These are phyloP conservation scores for Penicillium steckii DNA, from an alignment of 495 filamentous ascomycete genomes.

Conservation along the genomic window DNA sequence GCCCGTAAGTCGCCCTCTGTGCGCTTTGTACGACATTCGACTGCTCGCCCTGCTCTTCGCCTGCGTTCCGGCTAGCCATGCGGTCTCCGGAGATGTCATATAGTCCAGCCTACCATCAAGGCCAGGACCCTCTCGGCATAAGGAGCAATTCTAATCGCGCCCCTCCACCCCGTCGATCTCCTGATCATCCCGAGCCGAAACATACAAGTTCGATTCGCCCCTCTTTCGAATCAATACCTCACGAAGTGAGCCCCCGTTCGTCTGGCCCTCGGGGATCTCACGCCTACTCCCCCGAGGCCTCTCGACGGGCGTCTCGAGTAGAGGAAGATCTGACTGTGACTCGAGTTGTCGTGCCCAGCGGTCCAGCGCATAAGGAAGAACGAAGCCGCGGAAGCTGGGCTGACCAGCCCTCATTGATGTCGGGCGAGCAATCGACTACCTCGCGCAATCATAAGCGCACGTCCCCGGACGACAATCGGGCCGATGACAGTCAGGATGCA, in stretches of 20 bases:
- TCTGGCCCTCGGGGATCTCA: slow-evolving; percentile 17
- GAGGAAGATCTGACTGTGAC: slow-evolving; percentile 28
- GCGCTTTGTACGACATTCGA: slow-evolving; percentile 39
- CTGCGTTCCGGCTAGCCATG: slow-evolving; percentile 29
- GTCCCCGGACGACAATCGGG: slow-evolving; percentile 20
- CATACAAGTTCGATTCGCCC: slow-evolving; percentile 11
- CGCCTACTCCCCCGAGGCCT: slow-evolving; percentile 16
- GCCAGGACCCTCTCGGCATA: slow-evolving; percentile 25
- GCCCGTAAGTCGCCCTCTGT: slow-evolving; percentile 33
- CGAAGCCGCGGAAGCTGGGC: slow-evolving; percentile 36
- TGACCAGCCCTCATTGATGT: slow-evolving; percentile 43
- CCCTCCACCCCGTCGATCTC: slow-evolving; percentile 22
- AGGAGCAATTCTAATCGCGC: slow-evolving; percentile 18
- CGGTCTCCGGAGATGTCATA: slow-evolving; percentile 42
- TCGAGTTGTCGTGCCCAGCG: slow-evolving; percentile 27
- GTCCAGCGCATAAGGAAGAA: slow-evolving; percentile 33
- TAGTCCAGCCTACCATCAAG: slow-evolving; percentile 40
- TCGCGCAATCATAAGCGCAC: slow-evolving; percentile 32
- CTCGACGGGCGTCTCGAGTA: slow-evolving; percentile 13
- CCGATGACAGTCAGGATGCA: slow-evolving; percentile 35
- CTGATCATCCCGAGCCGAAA: slow-evolving; percentile 15
- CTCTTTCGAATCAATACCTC: slow-evolving; percentile 9
- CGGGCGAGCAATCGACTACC: slow-evolving; percentile 30
- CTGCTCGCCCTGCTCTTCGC: slow-evolving; percentile 9
- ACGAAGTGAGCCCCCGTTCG: slow-evolving; percentile 17